Evolutionary conservation across 2,329 filamentous ascomycete genomes (phyloP).

Genomic region (Nemania sp.): DNA sequence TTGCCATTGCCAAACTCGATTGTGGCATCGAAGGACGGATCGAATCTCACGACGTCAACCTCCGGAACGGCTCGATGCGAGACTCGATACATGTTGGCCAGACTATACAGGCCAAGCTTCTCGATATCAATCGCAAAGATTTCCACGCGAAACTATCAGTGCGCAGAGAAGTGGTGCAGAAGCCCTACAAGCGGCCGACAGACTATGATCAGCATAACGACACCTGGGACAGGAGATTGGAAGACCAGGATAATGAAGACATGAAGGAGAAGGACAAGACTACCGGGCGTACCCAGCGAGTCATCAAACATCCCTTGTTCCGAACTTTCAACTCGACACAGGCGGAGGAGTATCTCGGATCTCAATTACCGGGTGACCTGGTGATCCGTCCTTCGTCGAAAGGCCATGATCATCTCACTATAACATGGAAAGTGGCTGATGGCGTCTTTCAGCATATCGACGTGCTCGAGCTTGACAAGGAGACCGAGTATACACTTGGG

Average conservation of each 20-base stretch:
- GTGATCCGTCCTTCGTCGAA: conserved; percentile 96
- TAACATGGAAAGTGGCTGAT: conserved; percentile 98
- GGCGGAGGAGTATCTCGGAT: conserved; percentile 90
- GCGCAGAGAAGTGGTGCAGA: conserved; percentile 76
- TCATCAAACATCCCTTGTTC: conserved; percentile 98
- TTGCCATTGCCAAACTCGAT: conserved; percentile 90
- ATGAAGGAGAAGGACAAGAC: conserved; percentile 83
- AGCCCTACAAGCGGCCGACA: conserved; percentile 68
- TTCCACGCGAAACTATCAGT: conserved; percentile 84
- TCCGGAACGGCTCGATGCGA: conserved; percentile 65
- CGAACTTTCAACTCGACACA: conserved; percentile 89
- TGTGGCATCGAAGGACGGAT: conserved; percentile 91
- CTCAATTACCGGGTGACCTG: conserved; percentile 82
- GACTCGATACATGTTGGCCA: conserved; percentile 78
- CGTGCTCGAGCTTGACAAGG: conserved; percentile 94
- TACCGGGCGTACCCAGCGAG: conserved; percentile 83
- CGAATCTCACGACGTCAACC: conserved; percentile 78
- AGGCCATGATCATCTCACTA: conserved; percentile 89
- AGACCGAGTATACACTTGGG: conserved; percentile 93
- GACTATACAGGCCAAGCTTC: conserved; percentile 83
- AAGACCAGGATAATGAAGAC: conserved; percentile 79
- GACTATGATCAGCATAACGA: conserved; percentile 67
- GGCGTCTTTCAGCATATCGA: conserved; percentile 98
- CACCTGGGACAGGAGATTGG: conserved; percentile 86
- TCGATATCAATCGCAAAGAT: conserved; percentile 83